Percentiles rank a stretch among this genome's conserved stretches.
Evolutionary conservation across 1,139 yeast species (phyloP).

Genomic region (Debaryomycetaceae sp.): DNA sequence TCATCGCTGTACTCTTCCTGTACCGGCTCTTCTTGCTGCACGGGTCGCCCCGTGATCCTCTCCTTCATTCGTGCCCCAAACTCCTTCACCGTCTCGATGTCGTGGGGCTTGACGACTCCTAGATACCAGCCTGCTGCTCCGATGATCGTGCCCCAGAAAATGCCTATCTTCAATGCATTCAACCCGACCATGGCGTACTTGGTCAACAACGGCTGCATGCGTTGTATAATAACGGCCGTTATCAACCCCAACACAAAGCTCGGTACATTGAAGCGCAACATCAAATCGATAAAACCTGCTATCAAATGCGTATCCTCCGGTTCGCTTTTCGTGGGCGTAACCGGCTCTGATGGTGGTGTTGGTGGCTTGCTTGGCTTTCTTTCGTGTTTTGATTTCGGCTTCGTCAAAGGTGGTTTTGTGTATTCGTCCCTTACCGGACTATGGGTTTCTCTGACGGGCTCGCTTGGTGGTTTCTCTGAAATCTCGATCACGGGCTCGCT

Average conservation of each 20-base stretch:
- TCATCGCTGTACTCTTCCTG: slow-evolving; percentile 5
- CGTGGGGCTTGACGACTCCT: slow-evolving; percentile 25
- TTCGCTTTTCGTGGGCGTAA: neutral
- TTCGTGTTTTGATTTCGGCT: slow-evolving; percentile 2
- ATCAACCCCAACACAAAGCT: slow-evolving; percentile 32
- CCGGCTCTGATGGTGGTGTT: neutral
- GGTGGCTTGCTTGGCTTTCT: slow-evolving; percentile 1
- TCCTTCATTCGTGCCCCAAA: slow-evolving; percentile 7
- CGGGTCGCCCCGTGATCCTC: slow-evolving; percentile 7
- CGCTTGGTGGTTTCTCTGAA: neutral
- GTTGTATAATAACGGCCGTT: slow-evolving; percentile 17
- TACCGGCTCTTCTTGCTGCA: neutral
- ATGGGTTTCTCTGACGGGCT: neutral
- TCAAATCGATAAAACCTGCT: slow-evolving; percentile 1
- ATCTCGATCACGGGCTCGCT: neutral
- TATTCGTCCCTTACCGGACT: neutral
- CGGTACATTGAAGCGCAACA: slow-evolving; percentile 22
- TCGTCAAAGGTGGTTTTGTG: neutral
- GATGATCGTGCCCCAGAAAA: slow-evolving; percentile 22
- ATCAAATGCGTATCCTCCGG: neutral
- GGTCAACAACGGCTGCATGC: slow-evolving; percentile 18
- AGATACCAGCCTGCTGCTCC: slow-evolving; percentile 29
- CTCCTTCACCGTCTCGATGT: slow-evolving; percentile 11
- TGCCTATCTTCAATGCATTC: slow-evolving; percentile 20
- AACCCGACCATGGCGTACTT: slow-evolving; percentile 18